These are phyloP conservation scores for Aspergillus cejpii DNA, from an alignment of 2,329 filamentous ascomycete species.

Conservation along the genomic window DNA sequence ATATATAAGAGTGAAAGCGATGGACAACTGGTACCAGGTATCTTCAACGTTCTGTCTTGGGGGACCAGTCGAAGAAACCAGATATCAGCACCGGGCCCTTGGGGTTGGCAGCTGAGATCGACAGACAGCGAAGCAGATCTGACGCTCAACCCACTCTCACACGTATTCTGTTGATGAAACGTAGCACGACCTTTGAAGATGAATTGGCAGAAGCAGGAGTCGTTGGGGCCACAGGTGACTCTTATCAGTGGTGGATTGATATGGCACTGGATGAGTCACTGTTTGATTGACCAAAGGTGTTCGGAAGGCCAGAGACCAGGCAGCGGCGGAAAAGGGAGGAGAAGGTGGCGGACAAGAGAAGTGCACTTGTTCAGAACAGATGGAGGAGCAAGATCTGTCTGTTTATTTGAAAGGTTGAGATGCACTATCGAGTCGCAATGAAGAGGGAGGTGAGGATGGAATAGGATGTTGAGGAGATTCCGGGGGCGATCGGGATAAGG, in stretches of 20 bases:
- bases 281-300: conserved; percentile 8
- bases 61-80: conserved; percentile 18
- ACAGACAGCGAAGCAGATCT: conserved; percentile 15
- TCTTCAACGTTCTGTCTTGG: conserved; percentile 16
- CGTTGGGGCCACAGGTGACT: conserved; percentile 15
- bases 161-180: conserved; percentile 14
- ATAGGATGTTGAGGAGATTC: conserved; percentile 8
- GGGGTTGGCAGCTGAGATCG: conserved; percentile 7
- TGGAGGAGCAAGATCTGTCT: conserved; percentile 7
- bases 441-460: too few relatives aligned
- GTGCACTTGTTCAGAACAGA: conserved; percentile 15
- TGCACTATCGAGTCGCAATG: conserved; percentile 8
- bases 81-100: conserved; percentile 23
- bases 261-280: conserved; percentile 17
- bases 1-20: conserved; percentile 18
- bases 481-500: conserved; percentile 7
- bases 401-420: conserved; percentile 4
- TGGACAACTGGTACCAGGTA: conserved; percentile 20
- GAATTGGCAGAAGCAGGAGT: neutral
- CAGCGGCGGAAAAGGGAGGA: conserved; percentile 5
- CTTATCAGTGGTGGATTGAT: conserved; percentile 12
- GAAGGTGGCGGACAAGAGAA: conserved; percentile 8
- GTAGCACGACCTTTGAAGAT: conserved; percentile 5
- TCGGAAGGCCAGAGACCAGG: conserved; percentile 12
- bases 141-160: conserved; percentile 12